These are phyloP conservation scores for Aspergillus awamori DNA, from an alignment of 2,329 filamentous ascomycete genomes.

Conservation along the genomic window DNA sequence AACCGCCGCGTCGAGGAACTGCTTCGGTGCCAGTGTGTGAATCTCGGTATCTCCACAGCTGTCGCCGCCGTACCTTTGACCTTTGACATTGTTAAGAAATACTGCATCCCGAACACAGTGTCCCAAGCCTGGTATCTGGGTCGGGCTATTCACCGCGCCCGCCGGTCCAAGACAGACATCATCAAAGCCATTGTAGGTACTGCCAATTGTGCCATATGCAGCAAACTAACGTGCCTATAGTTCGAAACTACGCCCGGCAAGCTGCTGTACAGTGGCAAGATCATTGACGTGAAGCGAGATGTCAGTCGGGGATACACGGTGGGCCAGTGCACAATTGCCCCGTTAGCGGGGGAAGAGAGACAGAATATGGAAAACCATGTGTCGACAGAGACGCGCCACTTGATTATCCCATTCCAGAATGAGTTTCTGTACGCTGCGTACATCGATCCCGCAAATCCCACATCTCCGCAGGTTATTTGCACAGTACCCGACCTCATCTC, in stretches of 20 bases:
- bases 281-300: conserved; percentile 47
- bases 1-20: conserved; percentile 29
- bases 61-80: conserved; percentile 26
- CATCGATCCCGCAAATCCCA: not conserved
- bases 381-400: conserved; percentile 7
- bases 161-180: conserved; percentile 34
- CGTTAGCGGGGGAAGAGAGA: conserved; percentile 28
- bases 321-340: conserved; percentile 35
- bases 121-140: conserved; percentile 38
- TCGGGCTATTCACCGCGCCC: conserved; percentile 30
- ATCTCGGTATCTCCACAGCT: conserved; percentile 29
- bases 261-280: conserved; percentile 50
- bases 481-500: conserved; percentile 43
- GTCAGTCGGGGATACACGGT: conserved; percentile 45
- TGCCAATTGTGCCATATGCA: conserved; percentile 7
- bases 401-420: not conserved
- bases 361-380: conserved; percentile 15
- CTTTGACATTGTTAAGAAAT: conserved; percentile 28
- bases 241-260: conserved; percentile 36
- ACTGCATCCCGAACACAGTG: conserved; percentile 33
- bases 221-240: conserved; percentile 11
- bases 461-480: conserved; percentile 16
- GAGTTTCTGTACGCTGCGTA: not conserved
- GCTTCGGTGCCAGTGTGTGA: conserved; percentile 29
- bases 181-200: conserved; percentile 47